phyloP scores from a whole-genome alignment of 2,329 filamentous ascomycete species.

The Fusarium verrucosum region DNA sequence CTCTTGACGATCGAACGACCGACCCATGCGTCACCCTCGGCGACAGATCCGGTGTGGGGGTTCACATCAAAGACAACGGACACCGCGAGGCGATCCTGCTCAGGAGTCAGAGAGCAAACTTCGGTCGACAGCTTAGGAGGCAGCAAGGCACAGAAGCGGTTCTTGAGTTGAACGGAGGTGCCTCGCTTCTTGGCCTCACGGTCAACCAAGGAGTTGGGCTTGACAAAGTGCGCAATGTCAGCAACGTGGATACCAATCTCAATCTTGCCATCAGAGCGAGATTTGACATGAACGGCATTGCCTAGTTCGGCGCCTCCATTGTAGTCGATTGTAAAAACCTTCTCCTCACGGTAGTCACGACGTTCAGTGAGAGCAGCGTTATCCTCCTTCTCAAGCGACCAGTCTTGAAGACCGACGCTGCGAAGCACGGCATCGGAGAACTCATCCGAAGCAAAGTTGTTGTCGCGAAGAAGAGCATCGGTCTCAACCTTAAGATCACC shows the following conservation, averaged over 20 bases:
- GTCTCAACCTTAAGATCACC: conserved; percentile 98
- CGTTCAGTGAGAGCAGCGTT: conserved; percentile 77
- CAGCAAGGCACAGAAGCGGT: conserved; percentile 86
- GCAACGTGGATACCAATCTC: conserved; percentile 96
- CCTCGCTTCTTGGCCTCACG: conserved; percentile 98
- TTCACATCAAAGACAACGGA: conserved; percentile 95
- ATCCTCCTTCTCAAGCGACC: conserved; percentile 85
- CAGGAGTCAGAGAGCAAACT: conserved; percentile 85
- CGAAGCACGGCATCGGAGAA: conserved; percentile 96
- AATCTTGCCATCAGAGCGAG: conserved; percentile 81
- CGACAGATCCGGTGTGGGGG: conserved; percentile 77
- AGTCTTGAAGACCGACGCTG: conserved; percentile 91
- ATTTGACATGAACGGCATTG: conserved; percentile 92
- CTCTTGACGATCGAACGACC: conserved; percentile 96
- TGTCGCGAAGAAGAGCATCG: conserved; percentile 94
- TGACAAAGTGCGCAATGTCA: conserved; percentile 96
- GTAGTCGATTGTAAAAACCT: conserved; percentile 90
- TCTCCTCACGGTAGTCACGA: conserved; percentile 89
- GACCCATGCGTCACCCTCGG: conserved; percentile 91
- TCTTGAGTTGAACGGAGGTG: conserved; percentile 93
- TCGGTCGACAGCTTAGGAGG: conserved; percentile 86
- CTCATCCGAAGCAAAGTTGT: conserved; percentile 97
- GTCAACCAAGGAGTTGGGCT: conserved; percentile 93
- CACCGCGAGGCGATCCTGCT: conserved; percentile 89
- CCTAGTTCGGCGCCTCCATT: conserved; percentile 89